Conservation (phyloP, 805 yeast genomes). For the Nakazawaea pomicola region DNA sequence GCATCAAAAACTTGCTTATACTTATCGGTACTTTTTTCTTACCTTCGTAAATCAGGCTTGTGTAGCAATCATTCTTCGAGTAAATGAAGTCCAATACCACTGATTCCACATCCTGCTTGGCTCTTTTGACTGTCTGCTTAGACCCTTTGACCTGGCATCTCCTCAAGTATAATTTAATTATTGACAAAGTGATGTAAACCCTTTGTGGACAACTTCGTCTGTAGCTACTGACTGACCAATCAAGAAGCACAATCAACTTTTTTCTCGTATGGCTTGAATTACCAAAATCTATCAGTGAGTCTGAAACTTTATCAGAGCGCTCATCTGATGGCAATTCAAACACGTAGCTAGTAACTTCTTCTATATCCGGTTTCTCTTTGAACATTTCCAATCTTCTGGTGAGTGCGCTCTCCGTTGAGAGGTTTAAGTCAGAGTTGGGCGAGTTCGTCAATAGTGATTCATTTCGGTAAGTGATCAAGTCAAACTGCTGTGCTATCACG, state of each 20-base stretch:
- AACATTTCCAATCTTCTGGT: constrained; percentile 25
- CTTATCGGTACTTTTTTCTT: constrained; percentile 13
- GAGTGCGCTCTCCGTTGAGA: constrained; percentile 17
- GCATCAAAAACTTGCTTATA: constrained; percentile 31
- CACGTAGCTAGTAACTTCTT: constrained; percentile 15
- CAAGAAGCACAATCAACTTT: constrained; percentile 18
- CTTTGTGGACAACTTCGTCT: constrained; percentile 16
- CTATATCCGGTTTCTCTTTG: constrained; percentile 13
- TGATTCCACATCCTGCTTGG: constrained; percentile 25
- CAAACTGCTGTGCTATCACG: constrained; percentile 41
- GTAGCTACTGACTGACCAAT: constrained; percentile 26
- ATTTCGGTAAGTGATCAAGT: constrained; percentile 60
- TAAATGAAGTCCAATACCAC: constrained; percentile 28
- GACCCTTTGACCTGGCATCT: neutral
- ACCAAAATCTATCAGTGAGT: neutral
- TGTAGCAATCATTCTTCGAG: constrained; percentile 15
- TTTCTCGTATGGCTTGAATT: constrained; percentile 22
- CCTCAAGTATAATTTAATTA: constrained; percentile 16
- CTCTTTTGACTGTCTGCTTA: constrained; percentile 18
- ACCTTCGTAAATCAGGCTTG: neutral
- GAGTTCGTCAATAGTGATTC: constrained; percentile 61
- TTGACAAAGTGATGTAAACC: constrained; percentile 20
- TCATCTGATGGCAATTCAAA: constrained; percentile 19
- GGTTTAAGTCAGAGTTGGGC: constrained; percentile 4
- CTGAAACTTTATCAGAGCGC: neutral